Evolutionary conservation across 176 grass and related monocot genomes (phyloP), one percentile per base, ranked within the genome.

Genomic region (Leersia perrieri): DNA sequence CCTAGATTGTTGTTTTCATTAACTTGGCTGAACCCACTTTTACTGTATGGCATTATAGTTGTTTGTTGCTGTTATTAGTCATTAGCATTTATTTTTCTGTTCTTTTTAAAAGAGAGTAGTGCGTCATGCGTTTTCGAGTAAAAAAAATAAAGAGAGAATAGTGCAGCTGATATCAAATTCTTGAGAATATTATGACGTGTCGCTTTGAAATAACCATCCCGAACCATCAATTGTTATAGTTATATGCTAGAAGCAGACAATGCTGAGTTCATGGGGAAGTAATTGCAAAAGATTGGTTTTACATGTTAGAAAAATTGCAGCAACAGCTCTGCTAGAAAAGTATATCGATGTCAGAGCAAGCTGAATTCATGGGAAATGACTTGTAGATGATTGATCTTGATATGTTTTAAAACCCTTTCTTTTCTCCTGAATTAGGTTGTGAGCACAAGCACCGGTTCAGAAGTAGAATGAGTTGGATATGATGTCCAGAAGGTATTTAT

Each of bases 381-480:
- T 58, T 58, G 53, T 55, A 58, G n/a, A 58, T 58, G 0, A 58
- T 5, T 58, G 53, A 25, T 58, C 25, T 10, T 58, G 49, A 58
- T 58, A 0, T 58, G 53, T 58, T 58, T 58, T 3, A 22, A 74
- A 66, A 4, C 3, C 18, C 3, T 16, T 11, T 16, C 66, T 39
- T 66, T 68, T 29, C 23, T 20, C 14, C 33, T 73, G 49, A 41
- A 68, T 58, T 76, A 92, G 90, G 38, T 92, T 64, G 90, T 85
- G 82, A 41, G 63, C 60, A n/a, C 79, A 74, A 69, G 35, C 31
- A 61, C 65, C 3, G 66, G 28, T 22, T 7, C 82, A 65, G 70
- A 82, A 66, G 62, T 28, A 70, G 41, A 86, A 38, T 79, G 51
- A 92, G 44, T 45, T 57, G 65, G 41, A 85, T 63, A 29, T 5